Evolutionary conservation across 495 filamentous ascomycete genomes (phyloP).

Genomic region (Thozetella sp.): DNA sequence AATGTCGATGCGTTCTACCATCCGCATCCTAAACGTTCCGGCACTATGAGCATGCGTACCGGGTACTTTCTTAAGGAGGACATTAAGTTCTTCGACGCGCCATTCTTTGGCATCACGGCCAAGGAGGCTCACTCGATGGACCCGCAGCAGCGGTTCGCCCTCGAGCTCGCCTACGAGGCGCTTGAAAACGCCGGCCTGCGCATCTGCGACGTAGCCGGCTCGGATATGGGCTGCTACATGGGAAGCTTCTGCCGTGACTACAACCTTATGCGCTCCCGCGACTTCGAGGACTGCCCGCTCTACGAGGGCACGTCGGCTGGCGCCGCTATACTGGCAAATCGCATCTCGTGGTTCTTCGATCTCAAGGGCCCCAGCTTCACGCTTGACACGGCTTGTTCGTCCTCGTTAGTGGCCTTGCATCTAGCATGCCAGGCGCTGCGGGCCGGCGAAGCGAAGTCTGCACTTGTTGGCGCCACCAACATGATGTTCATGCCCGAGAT

Average conservation of each 20-base stretch:
- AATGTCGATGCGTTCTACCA: conserved; percentile 36
- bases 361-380: conserved; percentile 57
- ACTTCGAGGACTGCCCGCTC: conserved; percentile 23
- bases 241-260: conserved; percentile 46
- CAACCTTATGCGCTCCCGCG: conserved; percentile 36
- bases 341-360: conserved; percentile 60
- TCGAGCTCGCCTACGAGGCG: conserved; percentile 63
- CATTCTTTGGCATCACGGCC: neutral
- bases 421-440: conserved; percentile 49
- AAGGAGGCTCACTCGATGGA: conserved; percentile 26
- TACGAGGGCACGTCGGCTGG: conserved; percentile 57
- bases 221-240: conserved; percentile 43
- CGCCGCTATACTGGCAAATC: conserved; percentile 50
- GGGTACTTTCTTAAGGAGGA: conserved; percentile 17
- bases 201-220: conserved; percentile 29
- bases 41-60: conserved; percentile 8
- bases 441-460: conserved; percentile 45
- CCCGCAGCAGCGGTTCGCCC: conserved; percentile 47
- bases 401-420: conserved; percentile 53
- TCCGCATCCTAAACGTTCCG: conserved; percentile 8
- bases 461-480: conserved; percentile 45
- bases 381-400: conserved; percentile 63
- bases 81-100: conserved; percentile 20
- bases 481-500: conserved; percentile 31
- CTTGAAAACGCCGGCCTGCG: conserved; percentile 51